Evolutionary conservation across 176 grass and related monocot genomes (phyloP), one percentile per base, ranked within the genome.

Genomic region (Oryza australiensis): DNA sequence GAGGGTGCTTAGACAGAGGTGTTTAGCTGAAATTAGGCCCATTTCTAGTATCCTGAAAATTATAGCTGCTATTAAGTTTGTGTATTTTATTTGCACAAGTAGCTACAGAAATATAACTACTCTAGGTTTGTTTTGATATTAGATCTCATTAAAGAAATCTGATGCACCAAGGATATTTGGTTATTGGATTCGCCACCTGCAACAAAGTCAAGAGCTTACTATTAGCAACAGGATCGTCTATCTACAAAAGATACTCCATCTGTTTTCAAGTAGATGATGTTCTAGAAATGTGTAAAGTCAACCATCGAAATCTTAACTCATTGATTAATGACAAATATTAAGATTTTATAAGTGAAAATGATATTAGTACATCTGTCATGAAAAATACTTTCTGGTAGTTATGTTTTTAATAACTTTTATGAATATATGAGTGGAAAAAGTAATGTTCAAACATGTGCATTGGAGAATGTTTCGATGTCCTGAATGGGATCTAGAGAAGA

Each of bases 171-270:
- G 92, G 94, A 97, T 97, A 98, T 98, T 95, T 98, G 26, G 93
- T 91, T 74, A 98, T 91, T 48, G 93, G 96, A 85, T 98, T 98
- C 72, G 94, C 96, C 80, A 98, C 93, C 93, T 95, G 89, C 82
- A 91, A 83, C 7, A 70, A 77, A 26, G 15, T 38, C 18, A 24
- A 65, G 59, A 66, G 16, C 2, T 18, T 64, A 37, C 18, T 62
- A 77, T 71, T 82, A 78, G 75, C 12, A 24, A 68, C 11, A 23
- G 11, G 34, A 16, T 15, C 72, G 8, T 3, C 16, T 51, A 51
- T 20, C 16, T 51, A 51, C 1, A 51, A 20, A 53, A 53, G 49
- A 53, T 18, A 53, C 49, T 20, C 15, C 49, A 53, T 53, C 49
- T 53, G 5, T 18, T 53, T 53, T 20, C 49, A 53, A 7, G 49